Evolutionary conservation across 1,284 basidiomycete species (phyloP), one percentile per base, ranked within the genome.

Genomic region (Cryptococcus sp.): DNA sequence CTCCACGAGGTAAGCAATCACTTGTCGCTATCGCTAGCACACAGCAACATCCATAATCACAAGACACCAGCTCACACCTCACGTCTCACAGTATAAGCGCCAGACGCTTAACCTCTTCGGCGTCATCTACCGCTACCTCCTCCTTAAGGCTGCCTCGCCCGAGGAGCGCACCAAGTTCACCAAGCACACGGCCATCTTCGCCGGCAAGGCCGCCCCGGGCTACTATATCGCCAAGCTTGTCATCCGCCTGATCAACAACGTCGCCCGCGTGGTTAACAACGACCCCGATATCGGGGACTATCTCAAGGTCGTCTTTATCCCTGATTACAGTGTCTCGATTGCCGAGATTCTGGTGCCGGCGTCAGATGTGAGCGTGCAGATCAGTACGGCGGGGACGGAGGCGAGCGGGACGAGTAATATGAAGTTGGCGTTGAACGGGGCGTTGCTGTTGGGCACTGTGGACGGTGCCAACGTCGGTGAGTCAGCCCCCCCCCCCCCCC

Each of bases 311-410:
- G 88, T 86, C 78, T 93, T 93, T 85, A 81, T 80, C 13, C 78
- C 79, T 0, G 91, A 94, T 74, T 93, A 94, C 78, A 69, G 72
- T 50, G 79, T 94, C 46, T 91, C 90, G 15, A 80, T 93, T 52
- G 91, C 91, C 2, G 92, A 96, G 75, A 80, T 95, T 42, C 81
- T 96, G 66, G 91, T 94, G 61, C 93, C 92, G 16, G 89, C 93
- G 6, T 87, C 87, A 18, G 91, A 95, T 72, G 88, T 95, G 78
- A 87, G 85, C 60, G 89, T 94, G 70, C 93, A 95, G 76, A 95
- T 96, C 76, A 91, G 87, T 36, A 95, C 92, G 9, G 92, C 91
- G 1, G 92, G 93, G 50, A 95, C 92, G 0, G 92, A 95, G 72
- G 80, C 79, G 11, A 77, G 73, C 20, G 78, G 78, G 43, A 77